These are phyloP conservation scores for Hibiscus syriacus DNA, from an alignment of 345 rosid species.

Conservation along the genomic window DNA sequence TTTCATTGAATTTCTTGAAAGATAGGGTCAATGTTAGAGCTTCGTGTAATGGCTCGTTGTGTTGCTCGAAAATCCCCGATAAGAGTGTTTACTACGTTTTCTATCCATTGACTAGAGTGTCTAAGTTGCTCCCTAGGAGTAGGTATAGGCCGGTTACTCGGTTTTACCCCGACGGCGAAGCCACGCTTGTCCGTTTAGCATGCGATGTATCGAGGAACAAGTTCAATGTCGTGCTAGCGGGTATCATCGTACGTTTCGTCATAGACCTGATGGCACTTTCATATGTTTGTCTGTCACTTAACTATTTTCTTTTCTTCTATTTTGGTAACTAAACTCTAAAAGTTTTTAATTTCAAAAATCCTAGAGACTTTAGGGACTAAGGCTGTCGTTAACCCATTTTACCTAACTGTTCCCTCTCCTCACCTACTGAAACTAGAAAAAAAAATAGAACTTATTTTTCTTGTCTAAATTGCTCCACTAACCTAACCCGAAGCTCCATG, in stretches of 20 bases:
- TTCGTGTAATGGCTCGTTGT: slow-evolving; percentile 78
- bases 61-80: slow-evolving; percentile 79
- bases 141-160: slow-evolving; percentile 64
- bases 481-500: no score
- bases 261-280: slow-evolving; percentile 74
- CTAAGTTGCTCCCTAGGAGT: slow-evolving; percentile 49
- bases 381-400: no score
- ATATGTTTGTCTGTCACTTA: no score
- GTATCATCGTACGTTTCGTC: slow-evolving; percentile 72
- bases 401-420: no score
- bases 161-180: slow-evolving; percentile 80
- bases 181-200: slow-evolving; percentile 74
- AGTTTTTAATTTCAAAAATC: no score
- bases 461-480: no score
- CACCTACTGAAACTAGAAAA: no score
- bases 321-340: no score
- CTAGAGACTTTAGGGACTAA: no score
- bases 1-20: slow-evolving; percentile 60
- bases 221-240: slow-evolving; percentile 70
- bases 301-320: no score
- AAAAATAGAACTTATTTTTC: no score
- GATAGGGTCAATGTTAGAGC: slow-evolving; percentile 74
- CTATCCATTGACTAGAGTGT: slow-evolving; percentile 77
- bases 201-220: slow-evolving; percentile 36
- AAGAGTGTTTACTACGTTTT: slow-evolving; percentile 79